A percentile compares a stretch with the other conserved stretches of the same genome.
phyloP scores from a whole-genome alignment of 2,329 filamentous ascomycete genomes.

The Elsinoe necatrix region DNA sequence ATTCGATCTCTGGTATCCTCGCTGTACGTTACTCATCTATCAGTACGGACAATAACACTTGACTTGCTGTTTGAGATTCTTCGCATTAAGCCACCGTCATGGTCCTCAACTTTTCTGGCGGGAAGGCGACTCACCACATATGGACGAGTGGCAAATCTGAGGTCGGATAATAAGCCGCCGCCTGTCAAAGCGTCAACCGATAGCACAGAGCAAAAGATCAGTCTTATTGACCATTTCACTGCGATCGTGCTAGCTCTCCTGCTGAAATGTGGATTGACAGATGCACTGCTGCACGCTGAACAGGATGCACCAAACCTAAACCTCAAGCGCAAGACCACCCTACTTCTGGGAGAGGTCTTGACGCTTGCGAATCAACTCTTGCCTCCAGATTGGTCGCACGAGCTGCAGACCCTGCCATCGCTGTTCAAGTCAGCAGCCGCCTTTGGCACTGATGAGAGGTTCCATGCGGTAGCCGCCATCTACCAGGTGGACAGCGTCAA shows the following conservation, averaged over 20 bases:
- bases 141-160: slow-evolving; percentile 81
- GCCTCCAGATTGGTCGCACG: slow-evolving; percentile 70
- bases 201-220: slow-evolving; percentile 56
- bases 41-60: slow-evolving; percentile 66
- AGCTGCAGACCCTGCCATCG: slow-evolving; percentile 80
- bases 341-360: slow-evolving; percentile 83
- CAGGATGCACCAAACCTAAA: slow-evolving; percentile 59
- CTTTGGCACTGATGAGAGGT: slow-evolving; percentile 63
- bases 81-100: slow-evolving; percentile 85
- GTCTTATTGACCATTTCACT: slow-evolving; percentile 89
- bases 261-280: slow-evolving; percentile 64
- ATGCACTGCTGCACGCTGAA: slow-evolving; percentile 50
- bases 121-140: slow-evolving; percentile 91
- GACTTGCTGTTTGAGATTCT: slow-evolving; percentile 78
- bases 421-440: slow-evolving; percentile 69
- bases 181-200: slow-evolving; percentile 51
- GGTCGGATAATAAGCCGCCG: slow-evolving; percentile 51
- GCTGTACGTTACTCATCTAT: slow-evolving; percentile 49
- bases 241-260: slow-evolving; percentile 79
- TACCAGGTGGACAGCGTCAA: slow-evolving; percentile 99
- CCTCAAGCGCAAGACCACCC: slow-evolving; percentile 77
- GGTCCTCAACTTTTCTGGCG: slow-evolving; percentile 92
- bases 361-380: slow-evolving; percentile 81
- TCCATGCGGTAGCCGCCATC: slow-evolving; percentile 78
- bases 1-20: slow-evolving; percentile 70